Evolutionary conservation across 768 basidiomycete species (phyloP).

Genomic region (Lactifluus volemus): DNA sequence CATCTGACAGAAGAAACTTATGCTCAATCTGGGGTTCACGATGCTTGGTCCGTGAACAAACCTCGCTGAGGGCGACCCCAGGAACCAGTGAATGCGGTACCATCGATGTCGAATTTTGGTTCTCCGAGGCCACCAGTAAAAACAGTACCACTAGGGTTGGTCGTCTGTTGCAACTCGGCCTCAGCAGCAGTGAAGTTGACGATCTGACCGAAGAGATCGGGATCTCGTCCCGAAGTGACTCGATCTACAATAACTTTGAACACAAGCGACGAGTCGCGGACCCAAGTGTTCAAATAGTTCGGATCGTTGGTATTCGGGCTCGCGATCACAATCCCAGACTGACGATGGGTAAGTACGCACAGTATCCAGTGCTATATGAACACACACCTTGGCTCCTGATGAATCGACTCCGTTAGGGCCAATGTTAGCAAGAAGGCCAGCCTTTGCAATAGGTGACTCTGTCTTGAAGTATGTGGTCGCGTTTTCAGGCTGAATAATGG

Average conservation of each 20-base stretch:
- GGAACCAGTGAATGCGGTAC: slow-evolving; percentile 37
- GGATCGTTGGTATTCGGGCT: slow-evolving; percentile 34
- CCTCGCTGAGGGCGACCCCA: slow-evolving; percentile 57
- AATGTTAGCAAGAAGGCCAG: slow-evolving; percentile 65
- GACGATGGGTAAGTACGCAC: not conserved
- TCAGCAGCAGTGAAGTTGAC: slow-evolving; percentile 54
- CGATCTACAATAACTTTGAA: slow-evolving; percentile 51
- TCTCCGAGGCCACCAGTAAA: slow-evolving; percentile 71
- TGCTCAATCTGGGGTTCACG: not conserved
- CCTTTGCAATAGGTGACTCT: slow-evolving; percentile 54
- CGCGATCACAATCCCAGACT: slow-evolving; percentile 36
- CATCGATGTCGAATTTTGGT: slow-evolving; percentile 66
- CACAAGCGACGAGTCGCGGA: slow-evolving; percentile 65
- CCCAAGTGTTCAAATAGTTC: slow-evolving; percentile 71
- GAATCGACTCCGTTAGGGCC: slow-evolving; percentile 48
- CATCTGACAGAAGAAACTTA: slow-evolving; percentile 36
- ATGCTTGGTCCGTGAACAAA: slow-evolving; percentile 22
- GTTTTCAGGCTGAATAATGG: slow-evolving; percentile 14
- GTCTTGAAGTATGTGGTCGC: slow-evolving; percentile 44
- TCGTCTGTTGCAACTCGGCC: slow-evolving; percentile 48
- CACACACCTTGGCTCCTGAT: slow-evolving; percentile 42
- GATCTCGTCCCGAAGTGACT: slow-evolving; percentile 43
- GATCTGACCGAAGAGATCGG: slow-evolving; percentile 40
- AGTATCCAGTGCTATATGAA: not conserved
- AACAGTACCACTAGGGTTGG: slow-evolving; percentile 62